Evolutionary conservation across 2,329 filamentous ascomycete genomes (phyloP), one percentile per base, ranked within the genome.

Genomic region (Botrytis aclada): DNA sequence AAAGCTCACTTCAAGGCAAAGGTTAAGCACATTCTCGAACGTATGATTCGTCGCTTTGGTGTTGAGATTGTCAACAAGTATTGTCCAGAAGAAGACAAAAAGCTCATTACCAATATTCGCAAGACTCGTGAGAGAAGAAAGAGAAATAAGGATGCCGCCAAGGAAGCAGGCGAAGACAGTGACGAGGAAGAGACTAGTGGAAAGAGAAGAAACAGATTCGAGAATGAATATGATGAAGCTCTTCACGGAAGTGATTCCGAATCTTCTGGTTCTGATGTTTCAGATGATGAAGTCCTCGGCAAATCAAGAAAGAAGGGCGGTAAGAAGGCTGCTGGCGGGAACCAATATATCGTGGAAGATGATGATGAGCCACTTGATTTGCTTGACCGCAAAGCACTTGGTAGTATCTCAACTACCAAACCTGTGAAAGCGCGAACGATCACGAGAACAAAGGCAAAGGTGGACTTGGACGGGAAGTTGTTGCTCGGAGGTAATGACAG

Each of bases 1-100:
- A 98, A 98, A 85, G 94, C 94, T 20, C 94, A 97, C 81, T 96
- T 99, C 85, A 94, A 95, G 80, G 91, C 93, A 67, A 99, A 98
- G 85, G 95, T 99, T 77, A 98, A 98, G 89, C 95, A 98, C 80
- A 98, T 99, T 76, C 85, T 99, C 25, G 96, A 99, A 84, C 90
- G 96, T 70, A 94, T 98, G 88, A 92, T 98, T 34, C 90, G 95
- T 65, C 90, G 95, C 72, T 98, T 98, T 80, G 95, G 96, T 65
- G 92, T 92, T 63, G 92, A 95, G 3, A 83, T 89, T 43, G 88
- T 99, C 20, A 93, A 96, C 83, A 88, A 89, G 76, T 86, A 93
- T 81, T 95, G 93, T 73, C 95, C 95, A 4, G 93, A 97, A 79
- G 89, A 89, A 34, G 95, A 98, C 83, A 90, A 90, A 77, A 99